Base-by-base conservation (phyloP, 2,329 filamentous ascomycete species). In the Clonostachys rhizophaga region DNA sequence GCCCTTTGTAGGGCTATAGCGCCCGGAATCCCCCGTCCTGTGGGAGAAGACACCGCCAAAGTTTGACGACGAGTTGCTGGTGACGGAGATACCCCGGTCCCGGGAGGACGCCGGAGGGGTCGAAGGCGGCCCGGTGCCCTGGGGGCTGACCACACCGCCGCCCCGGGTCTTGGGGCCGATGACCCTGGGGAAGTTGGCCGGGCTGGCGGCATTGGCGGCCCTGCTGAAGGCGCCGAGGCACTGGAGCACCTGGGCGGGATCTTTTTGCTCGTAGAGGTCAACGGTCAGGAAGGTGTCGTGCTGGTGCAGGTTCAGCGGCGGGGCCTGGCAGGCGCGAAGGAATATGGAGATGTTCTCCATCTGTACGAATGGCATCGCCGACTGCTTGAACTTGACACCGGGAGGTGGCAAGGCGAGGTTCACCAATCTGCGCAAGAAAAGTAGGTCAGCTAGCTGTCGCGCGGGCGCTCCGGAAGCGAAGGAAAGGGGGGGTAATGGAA, bases 301-400 rank as follows among this genome's bases (percentile, higher is more conserved):
- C 42, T 91, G 85, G 49, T 89, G 91, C 50, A 99, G 83, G 66
- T 85, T 91, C 45, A 99, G 74, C 1, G 94, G 94, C 24, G 88
- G 82, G 44, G 81, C 74, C 67, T 96, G 89, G 72, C 91, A 95
- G 50, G 90, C 91, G 60, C 82, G 84, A 46, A 99, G 82, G 69
- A 96, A 99, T 62, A 95, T 89, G 5, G 91, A 95, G 61, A 99
- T 96, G 65, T 99, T 99, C 67, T 99, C 94, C 91, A 97, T 97
- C 68, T 99, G 94, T 39, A 97, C 92, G 64, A 99, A 99, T 1
- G 94, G 94, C 92, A 97, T 97, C 39, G 83, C 71, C 1, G 91
- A 96, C 62, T 86, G 78, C 70, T 97, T 97, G 79, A 87, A 97
- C 65, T 86, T 90, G 69, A 96, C 81, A 34, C 86, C 86, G 1